Base-by-base conservation (phyloP, 2,329 filamentous ascomycete species). In the Orbilia brochopaga region DNA sequence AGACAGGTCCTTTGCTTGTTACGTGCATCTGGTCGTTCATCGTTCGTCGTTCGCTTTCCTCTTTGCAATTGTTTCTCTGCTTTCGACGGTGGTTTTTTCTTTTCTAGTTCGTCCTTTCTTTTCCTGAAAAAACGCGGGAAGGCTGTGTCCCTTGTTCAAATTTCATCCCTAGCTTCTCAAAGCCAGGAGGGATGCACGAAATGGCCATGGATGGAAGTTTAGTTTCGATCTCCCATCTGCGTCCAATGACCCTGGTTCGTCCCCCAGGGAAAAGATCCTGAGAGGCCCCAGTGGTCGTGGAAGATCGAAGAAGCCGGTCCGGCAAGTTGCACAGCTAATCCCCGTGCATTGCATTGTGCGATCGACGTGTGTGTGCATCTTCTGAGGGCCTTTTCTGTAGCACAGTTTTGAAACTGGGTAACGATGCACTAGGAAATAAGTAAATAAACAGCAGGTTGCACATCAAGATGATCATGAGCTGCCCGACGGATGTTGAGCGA, bases 171-270 rank as follows among this genome's bases (percentile, higher is more conserved):
- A 72, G 60, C 67, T 61, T 37, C 50, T 24, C 63, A 61, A 32
- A 35, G 57, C 58, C 35, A 63, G 58, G 58, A 72, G 54, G 66
- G 67, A 61, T 72, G 67, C 60, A 72, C 60, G 67, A 72, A 72
- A 72, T 72, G 64, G 67, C 67, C 67, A 65, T 44, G 57, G 67
- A 65, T 64, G 66, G 60, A 64, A 70, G 66, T 64, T 54, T 70
- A 70, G 66, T 60, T 70, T 65, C 55, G 60, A 65, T 72, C 67
- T 72, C 67, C 60, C 48, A 35, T 42, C 37, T 42, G 37, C 37
- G 15, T 42, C 24, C 60, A 61, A 57, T 32, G 8, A 32, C 55
- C 54, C 67, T 57, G 61, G 51, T 61, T 55, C 27, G 65, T 46
- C 56, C 40, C 32, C 55, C 60, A 58, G 66, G 60, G 32, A 54